Evolutionary conservation across 306 rosid species (phyloP).

Genomic region (Astragalus membranaceus): DNA sequence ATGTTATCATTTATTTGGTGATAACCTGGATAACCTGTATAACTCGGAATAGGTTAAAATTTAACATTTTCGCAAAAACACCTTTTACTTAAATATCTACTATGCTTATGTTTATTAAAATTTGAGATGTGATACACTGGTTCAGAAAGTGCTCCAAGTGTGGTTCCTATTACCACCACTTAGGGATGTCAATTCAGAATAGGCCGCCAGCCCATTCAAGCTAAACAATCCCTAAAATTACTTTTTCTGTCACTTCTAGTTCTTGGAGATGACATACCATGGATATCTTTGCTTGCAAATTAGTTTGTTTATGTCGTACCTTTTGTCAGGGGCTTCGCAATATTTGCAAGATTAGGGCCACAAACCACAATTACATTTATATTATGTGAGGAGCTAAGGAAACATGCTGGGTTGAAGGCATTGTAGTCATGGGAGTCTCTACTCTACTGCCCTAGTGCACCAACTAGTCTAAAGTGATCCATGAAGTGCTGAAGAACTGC

Average conservation of each 20-base stretch:
- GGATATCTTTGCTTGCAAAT: background rate
- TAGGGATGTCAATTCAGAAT: background rate
- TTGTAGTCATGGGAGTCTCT: slow-evolving; percentile 31
- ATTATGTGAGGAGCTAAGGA: slow-evolving; percentile 80
- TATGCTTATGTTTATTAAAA: no score
- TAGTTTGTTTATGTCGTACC: background rate
- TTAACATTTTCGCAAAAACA: background rate
- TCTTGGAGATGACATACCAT: background rate
- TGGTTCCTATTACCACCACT: background rate
- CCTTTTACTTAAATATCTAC: background rate
- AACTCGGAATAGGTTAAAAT: background rate
- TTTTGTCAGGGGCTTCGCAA: slow-evolving; percentile 72
- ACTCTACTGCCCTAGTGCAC: background rate
- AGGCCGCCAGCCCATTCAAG: background rate
- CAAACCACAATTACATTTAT: slow-evolving; percentile 87
- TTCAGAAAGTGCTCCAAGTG: background rate
- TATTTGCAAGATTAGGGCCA: slow-evolving; percentile 88
- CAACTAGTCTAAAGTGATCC: slow-evolving; percentile 10
- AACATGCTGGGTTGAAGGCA: slow-evolving; percentile 72
- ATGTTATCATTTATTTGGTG: background rate
- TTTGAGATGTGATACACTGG: background rate
- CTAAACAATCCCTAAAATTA: background rate
- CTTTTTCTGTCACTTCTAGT: background rate
- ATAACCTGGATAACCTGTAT: background rate
- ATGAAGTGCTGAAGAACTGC: slow-evolving; percentile 11